Conservation (phyloP, 495 filamentous ascomycete species). For the Alectoria sarmentosa region DNA sequence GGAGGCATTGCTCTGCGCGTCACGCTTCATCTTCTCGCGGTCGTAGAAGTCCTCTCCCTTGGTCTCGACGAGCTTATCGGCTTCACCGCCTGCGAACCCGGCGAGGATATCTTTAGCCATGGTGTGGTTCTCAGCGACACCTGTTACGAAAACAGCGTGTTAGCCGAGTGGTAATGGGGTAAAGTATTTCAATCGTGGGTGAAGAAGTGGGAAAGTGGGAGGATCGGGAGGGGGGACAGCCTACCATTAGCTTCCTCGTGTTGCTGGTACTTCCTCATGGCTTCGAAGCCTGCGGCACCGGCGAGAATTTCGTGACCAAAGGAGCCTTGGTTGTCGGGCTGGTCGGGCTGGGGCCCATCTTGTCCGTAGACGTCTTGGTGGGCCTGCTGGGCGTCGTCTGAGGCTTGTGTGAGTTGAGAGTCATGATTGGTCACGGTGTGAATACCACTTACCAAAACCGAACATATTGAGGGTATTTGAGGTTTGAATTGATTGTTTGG, state of each 20-base stretch:
- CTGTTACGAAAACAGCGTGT: slow-evolving; percentile 29
- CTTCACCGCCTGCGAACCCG: slow-evolving; percentile 60
- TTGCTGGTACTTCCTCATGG: slow-evolving; percentile 66
- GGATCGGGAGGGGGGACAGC: not conserved
- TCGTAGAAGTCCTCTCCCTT: slow-evolving; percentile 65
- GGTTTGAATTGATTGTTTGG: not conserved
- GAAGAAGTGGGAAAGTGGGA: not conserved
- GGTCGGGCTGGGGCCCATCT: slow-evolving; percentile 8
- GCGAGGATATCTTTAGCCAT: slow-evolving; percentile 68
- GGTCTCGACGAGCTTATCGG: slow-evolving; percentile 65
- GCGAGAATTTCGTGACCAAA: slow-evolving; percentile 62
- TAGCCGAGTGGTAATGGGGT: not conserved
- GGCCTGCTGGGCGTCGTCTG: slow-evolving; percentile 13
- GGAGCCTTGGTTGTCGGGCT: slow-evolving; percentile 42
- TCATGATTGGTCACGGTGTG: not conserved
- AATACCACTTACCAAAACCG: slow-evolving; percentile 1
- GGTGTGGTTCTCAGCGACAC: slow-evolving; percentile 54
- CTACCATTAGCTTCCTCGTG: slow-evolving; percentile 55
- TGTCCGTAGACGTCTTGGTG: slow-evolving; percentile 11
- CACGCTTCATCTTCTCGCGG: slow-evolving; percentile 57
- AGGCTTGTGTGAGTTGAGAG: not conserved
- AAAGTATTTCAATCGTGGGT: not conserved
- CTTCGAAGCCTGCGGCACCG: slow-evolving; percentile 65
- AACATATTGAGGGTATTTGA: not conserved
- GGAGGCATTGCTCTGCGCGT: slow-evolving; percentile 40